Evolutionary conservation across 345 rosid species (phyloP).

Genomic region (Draba incana): DNA sequence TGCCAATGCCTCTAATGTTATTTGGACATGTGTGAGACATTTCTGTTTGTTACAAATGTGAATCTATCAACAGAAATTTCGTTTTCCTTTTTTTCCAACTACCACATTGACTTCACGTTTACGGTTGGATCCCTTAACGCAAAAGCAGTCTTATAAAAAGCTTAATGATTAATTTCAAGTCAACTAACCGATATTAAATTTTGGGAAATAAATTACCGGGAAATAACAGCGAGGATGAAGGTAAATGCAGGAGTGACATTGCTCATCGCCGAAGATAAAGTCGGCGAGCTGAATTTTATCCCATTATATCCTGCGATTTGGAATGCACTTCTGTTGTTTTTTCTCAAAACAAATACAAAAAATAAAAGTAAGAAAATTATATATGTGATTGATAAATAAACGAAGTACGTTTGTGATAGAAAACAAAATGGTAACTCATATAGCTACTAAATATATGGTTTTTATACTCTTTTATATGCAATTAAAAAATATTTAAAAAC

Average conservation of each 20-base stretch:
- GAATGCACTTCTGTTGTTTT: slow-evolving; percentile 20
- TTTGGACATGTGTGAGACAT: too few relatives aligned
- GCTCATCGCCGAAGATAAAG: slow-evolving; percentile 43
- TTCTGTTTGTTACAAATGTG: too few relatives aligned
- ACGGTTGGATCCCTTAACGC: neutral
- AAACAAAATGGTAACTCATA: too few relatives aligned
- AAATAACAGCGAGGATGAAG: slow-evolving; percentile 42
- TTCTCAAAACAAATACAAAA: neutral
- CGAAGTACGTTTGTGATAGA: too few relatives aligned
- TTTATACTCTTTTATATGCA: too few relatives aligned
- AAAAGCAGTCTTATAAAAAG: slow-evolving; percentile 18
- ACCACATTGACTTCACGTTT: neutral
- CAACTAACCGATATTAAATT: neutral
- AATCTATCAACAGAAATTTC: neutral
- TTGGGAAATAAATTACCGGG: slow-evolving; percentile 29
- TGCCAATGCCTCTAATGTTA: neutral
- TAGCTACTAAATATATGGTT: too few relatives aligned
- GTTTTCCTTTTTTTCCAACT: neutral
- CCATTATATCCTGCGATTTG: slow-evolving; percentile 38
- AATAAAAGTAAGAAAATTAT: neutral
- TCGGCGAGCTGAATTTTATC: slow-evolving; percentile 43
- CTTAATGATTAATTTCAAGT: neutral
- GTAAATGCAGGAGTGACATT: slow-evolving; percentile 44
- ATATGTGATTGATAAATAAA: too few relatives aligned
- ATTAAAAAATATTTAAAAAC: neutral